Conservation (phyloP, 257 asterid genomes). For the Cinchona pubescens region DNA sequence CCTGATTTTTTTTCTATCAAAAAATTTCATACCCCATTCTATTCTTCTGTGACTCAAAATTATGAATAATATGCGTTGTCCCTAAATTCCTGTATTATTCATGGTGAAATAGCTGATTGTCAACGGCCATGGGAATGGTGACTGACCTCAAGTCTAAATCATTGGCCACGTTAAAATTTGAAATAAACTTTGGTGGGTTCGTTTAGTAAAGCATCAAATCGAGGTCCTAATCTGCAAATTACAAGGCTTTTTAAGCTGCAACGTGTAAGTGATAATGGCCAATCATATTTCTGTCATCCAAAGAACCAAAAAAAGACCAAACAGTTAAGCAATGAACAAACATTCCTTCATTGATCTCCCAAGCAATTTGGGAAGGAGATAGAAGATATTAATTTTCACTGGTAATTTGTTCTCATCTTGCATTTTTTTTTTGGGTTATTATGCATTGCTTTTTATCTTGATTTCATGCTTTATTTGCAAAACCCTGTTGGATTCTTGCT, state of each 20-base stretch:
- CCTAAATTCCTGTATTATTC: too few species aligned
- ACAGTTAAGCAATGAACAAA: neutral
- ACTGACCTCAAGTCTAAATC: too few species aligned
- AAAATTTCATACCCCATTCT: too few species aligned
- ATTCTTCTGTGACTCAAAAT: too few species aligned
- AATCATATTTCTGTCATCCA: conserved; percentile 20
- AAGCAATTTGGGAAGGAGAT: neutral
- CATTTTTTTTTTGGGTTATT: neutral
- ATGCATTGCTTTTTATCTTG: neutral
- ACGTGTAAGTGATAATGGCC: conserved; percentile 16
- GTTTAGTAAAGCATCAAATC: neutral
- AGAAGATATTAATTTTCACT: neutral
- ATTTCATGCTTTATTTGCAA: neutral
- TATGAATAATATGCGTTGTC: too few species aligned
- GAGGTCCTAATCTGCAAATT: neutral
- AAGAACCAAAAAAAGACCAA: neutral
- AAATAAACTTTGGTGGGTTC: neutral
- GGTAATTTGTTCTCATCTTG: neutral
- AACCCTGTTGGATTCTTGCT: neutral
- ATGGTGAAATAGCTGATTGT: too few species aligned
- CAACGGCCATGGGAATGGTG: too few species aligned
- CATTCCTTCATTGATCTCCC: neutral
- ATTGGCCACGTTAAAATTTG: neutral
- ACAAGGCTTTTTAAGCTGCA: neutral
- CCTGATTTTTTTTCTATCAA: too few species aligned